Percentiles rank a stretch among this genome's conserved stretches.
Evolutionary conservation across 2,329 filamentous ascomycete species (phyloP).

Genomic region (Grosmannia huntii): DNA sequence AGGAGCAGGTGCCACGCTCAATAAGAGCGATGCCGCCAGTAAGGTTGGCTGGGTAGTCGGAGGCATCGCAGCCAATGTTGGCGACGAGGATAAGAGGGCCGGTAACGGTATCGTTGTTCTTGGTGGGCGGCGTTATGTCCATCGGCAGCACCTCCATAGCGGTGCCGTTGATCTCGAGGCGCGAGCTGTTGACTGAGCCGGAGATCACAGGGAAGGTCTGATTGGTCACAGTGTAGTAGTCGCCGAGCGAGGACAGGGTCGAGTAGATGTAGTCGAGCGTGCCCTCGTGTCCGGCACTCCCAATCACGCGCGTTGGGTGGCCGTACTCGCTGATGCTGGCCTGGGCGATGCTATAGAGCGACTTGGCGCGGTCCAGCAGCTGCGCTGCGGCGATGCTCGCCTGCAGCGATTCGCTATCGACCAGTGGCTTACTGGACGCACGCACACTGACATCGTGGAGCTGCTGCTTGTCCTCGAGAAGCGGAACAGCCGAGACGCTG

Average conservation of each 20-base stretch:
- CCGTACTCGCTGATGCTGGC: conserved; percentile 45
- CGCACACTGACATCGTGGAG: neutral
- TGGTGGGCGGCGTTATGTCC: conserved; percentile 54
- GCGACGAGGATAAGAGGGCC: conserved; percentile 47
- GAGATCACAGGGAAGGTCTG: conserved; percentile 52
- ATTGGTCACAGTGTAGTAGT: conserved; percentile 47
- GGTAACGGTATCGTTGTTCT: conserved; percentile 43
- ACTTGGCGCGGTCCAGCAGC: conserved; percentile 44
- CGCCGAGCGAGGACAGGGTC: conserved; percentile 38
- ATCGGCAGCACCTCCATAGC: conserved; percentile 40
- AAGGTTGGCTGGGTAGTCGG: conserved; percentile 49
- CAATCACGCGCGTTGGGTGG: conserved; percentile 60
- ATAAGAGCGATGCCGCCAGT: conserved; percentile 58
- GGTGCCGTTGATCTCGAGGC: conserved; percentile 40
- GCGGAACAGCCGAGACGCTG: conserved; percentile 6
- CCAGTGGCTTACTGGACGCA: conserved; percentile 12
- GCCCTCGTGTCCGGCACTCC: conserved; percentile 49
- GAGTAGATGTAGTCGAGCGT: conserved; percentile 51
- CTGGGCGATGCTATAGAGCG: conserved; percentile 50
- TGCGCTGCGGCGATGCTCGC: conserved; percentile 39
- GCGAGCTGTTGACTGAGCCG: conserved; percentile 45
- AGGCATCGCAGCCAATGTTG: conserved; percentile 50
- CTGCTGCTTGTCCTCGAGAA: conserved; percentile 1
- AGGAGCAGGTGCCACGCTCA: conserved; percentile 55
- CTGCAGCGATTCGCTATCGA: conserved; percentile 42